A percentile compares a stretch with the other conserved stretches of the same genome.
Evolutionary conservation across 129 eudicot genomes (phyloP).

Genomic region (Tagetes erecta): DNA sequence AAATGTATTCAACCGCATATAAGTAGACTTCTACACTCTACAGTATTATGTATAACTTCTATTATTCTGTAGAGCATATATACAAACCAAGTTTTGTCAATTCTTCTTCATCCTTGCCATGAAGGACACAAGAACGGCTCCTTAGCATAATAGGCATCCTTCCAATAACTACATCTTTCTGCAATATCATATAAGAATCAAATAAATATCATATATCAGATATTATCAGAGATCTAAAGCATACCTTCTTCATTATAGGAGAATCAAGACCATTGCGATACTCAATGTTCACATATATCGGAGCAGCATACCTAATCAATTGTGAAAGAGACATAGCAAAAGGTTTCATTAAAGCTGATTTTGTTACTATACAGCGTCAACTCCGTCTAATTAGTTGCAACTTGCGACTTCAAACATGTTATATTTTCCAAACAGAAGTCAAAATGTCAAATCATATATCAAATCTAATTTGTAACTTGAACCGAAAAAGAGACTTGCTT

Average conservation of each 20-base stretch:
- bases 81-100: constrained; percentile 71
- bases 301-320: constrained; percentile 90
- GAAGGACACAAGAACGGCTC: constrained; percentile 65
- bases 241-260: constrained; percentile 43
- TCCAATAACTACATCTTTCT: constrained; percentile 72
- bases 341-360: background rate
- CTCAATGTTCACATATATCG: constrained; percentile 65
- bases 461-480: no score
- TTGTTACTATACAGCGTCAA: no score
- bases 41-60: background rate
- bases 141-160: constrained; percentile 93
- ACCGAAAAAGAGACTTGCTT: constrained; percentile 21
- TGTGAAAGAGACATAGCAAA: background rate
- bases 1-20: constrained; percentile 8
- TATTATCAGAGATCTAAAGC: constrained; percentile 16
- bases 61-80: constrained; percentile 9
- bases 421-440: no score
- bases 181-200: constrained; percentile 26
- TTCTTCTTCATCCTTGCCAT: constrained; percentile 89
- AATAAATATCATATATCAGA: constrained; percentile 17
- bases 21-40: background rate
- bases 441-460: no score
- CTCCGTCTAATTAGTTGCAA: no score
- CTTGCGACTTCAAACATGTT: no score
- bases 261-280: constrained; percentile 49